Conservation (phyloP, 176 grass and related monocot species). For the Tillandsia fasciculata region DNA sequence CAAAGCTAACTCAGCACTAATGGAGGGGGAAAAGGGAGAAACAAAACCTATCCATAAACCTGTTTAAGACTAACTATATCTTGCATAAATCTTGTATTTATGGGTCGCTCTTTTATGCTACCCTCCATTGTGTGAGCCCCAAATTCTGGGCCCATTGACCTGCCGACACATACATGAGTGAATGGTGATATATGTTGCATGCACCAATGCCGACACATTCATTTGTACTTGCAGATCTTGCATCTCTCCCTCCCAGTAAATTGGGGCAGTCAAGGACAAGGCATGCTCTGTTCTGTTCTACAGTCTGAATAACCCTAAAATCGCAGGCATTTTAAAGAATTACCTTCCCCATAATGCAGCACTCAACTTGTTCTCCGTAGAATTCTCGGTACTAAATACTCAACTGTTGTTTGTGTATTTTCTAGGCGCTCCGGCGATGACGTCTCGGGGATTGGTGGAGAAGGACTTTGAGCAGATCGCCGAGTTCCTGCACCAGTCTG, state of each 20-base stretch:
- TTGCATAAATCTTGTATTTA: not conserved
- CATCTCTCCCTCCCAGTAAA: no score
- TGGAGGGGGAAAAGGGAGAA: no score
- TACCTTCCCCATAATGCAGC: no score
- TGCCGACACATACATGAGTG: no score
- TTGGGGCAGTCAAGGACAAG: no score
- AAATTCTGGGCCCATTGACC: not conserved
- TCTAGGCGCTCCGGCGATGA: constrained; percentile 81
- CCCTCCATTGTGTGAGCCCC: not conserved
- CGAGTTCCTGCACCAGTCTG: constrained; percentile 92
- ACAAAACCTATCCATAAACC: not conserved
- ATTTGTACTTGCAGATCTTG: no score
- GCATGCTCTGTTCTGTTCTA: no score
- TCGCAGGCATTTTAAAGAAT: no score
- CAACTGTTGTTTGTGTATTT: not conserved
- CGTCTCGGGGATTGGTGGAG: constrained; percentile 74
- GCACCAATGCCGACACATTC: no score
- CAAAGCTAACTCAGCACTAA: no score
- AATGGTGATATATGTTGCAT: no score
- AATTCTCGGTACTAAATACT: not conserved
- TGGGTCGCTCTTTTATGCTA: not conserved
- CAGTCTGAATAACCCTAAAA: no score
- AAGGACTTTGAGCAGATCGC: constrained; percentile 94
- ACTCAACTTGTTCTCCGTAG: not conserved
- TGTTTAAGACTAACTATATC: not conserved